These are phyloP conservation scores for Torulaspora delbrueckii DNA, from an alignment of 805 yeast genomes.

Conservation along the genomic window DNA sequence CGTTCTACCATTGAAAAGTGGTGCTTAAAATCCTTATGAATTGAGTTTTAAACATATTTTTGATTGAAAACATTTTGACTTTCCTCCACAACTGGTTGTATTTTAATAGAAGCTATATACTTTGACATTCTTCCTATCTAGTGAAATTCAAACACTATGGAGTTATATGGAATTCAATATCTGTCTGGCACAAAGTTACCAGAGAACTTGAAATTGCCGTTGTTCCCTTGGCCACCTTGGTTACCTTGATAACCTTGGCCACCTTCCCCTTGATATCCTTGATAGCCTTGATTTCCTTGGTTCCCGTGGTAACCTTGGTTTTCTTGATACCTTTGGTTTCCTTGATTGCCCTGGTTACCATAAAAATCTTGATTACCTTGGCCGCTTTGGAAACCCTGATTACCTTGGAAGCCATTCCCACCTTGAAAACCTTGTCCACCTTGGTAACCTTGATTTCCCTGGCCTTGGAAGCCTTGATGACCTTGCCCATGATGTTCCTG, in stretches of 20 bases:
- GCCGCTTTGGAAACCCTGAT: slow-evolving; percentile 2
- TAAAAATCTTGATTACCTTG: slow-evolving; percentile 1
- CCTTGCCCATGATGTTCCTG: slow-evolving; percentile 9
- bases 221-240: slow-evolving; percentile 1
- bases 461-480: slow-evolving; percentile 5
- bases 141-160: not conserved
- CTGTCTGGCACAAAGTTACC: slow-evolving; percentile 16
- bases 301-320: slow-evolving; percentile 7
- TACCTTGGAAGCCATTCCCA: not conserved
- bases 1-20: slow-evolving; percentile 38
- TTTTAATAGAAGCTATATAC: not conserved
- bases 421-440: slow-evolving; percentile 4
- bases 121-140: not conserved
- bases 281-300: slow-evolving; percentile 5
- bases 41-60: not conserved
- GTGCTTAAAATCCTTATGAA: too few species aligned
- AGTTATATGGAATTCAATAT: not conserved
- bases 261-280: not conserved
- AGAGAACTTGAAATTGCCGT: slow-evolving; percentile 14
- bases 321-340: slow-evolving; percentile 7
- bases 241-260: slow-evolving; percentile 1
- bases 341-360: slow-evolving; percentile 7
- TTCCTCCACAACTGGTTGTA: not conserved
- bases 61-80: not conserved
- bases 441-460: slow-evolving; percentile 6